Evolutionary conservation across 768 basidiomycete genomes (phyloP).

Genomic region (Piloderma croceum): DNA sequence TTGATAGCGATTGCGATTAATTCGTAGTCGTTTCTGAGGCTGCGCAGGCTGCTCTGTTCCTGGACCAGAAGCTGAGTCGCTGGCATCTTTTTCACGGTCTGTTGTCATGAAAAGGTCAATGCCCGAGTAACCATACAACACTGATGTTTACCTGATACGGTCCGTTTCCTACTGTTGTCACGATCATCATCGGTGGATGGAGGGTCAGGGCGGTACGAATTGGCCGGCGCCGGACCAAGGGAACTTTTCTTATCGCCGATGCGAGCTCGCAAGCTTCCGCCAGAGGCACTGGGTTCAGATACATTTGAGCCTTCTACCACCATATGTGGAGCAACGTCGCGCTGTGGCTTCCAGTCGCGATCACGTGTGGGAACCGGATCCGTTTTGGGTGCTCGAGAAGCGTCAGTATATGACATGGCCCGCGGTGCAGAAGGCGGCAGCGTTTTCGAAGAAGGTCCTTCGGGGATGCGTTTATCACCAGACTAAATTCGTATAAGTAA

Average conservation of each 20-base stretch:
- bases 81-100: conserved; percentile 64
- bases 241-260: conserved; percentile 56
- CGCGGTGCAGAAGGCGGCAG: conserved; percentile 65
- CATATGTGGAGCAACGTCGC: conserved; percentile 27
- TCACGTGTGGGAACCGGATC: conserved; percentile 36
- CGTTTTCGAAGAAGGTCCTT: conserved; percentile 43
- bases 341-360: conserved; percentile 44
- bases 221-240: conserved; percentile 34
- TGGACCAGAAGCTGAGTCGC: conserved; percentile 25
- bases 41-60: conserved; percentile 15
- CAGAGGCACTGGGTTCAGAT: conserved; percentile 18
- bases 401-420: conserved; percentile 55
- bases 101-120: not conserved
- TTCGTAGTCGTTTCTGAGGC: conserved; percentile 55
- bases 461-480: conserved; percentile 51
- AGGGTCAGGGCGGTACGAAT: conserved; percentile 41
- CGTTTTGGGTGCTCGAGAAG: conserved; percentile 35
- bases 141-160: conserved; percentile 51
- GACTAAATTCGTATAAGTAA: conserved; percentile 26
- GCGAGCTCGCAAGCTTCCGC: conserved; percentile 37
- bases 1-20: conserved; percentile 49
- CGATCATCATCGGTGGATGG: conserved; percentile 57
- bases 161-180: conserved; percentile 61
- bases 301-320: conserved; percentile 12
- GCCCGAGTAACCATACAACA: not conserved